Percentiles rank a stretch among this genome's conserved stretches.
Conservation (phyloP, 192 early-diverging fungal species). For the Glomus cerebriforme region DNA sequence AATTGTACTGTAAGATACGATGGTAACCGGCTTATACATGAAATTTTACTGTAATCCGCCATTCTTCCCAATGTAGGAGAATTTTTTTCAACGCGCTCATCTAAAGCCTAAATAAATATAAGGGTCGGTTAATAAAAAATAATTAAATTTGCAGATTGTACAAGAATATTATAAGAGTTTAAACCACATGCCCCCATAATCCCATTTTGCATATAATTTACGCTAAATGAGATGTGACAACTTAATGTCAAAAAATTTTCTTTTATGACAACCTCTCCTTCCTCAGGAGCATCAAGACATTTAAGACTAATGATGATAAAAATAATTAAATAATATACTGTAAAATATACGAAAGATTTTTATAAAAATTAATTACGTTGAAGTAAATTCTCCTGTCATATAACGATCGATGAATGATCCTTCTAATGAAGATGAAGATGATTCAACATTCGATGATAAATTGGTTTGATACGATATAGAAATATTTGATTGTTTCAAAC, state of each 20-base stretch:
- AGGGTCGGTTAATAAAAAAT: neutral
- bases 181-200: slow-evolving; percentile 50
- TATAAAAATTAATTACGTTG: slow-evolving; percentile 36
- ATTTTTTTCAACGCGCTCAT: slow-evolving; percentile 87
- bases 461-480: slow-evolving; percentile 13
- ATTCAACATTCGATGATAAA: neutral
- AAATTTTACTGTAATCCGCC: slow-evolving; percentile 76
- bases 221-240: slow-evolving; percentile 68
- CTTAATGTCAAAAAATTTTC: slow-evolving; percentile 80
- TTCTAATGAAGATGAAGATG: neutral
- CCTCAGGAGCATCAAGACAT: slow-evolving; percentile 81
- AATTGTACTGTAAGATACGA: slow-evolving; percentile 88
- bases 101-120: slow-evolving; percentile 54
- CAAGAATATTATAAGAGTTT: neutral
- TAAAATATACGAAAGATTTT: neutral
- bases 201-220: slow-evolving; percentile 77
- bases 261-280: slow-evolving; percentile 57
- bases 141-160: neutral
- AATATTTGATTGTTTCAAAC: slow-evolving; percentile 62
- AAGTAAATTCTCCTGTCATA: slow-evolving; percentile 72
- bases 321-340: neutral
- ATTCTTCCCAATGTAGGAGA: slow-evolving; percentile 78
- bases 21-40: slow-evolving; percentile 82
- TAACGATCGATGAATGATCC: slow-evolving; percentile 73
- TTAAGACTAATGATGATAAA: slow-evolving; percentile 59